A percentile compares a stretch with the other conserved stretches of the same genome.
phyloP scores from a whole-genome alignment of 2,329 filamentous ascomycete species.

The Botrytis fragariae region DNA sequence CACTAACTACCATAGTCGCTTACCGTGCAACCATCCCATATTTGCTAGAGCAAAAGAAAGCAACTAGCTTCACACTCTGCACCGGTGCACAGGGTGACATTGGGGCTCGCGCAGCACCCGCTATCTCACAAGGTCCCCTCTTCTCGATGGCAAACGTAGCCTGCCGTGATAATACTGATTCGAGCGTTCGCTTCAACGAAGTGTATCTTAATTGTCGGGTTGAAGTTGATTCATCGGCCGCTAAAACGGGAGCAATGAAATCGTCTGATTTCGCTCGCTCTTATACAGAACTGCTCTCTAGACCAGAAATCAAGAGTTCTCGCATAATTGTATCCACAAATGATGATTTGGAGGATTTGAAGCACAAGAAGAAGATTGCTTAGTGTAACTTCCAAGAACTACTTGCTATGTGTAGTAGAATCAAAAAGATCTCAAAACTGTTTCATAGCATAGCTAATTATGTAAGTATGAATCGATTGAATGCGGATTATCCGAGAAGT shows the following conservation, averaged over 20 bases:
- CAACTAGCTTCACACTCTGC: slow-evolving; percentile 40
- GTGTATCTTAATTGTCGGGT: slow-evolving; percentile 40
- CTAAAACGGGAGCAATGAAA: slow-evolving; percentile 20
- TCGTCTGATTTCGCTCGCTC: slow-evolving; percentile 28
- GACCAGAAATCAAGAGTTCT: slow-evolving; percentile 23
- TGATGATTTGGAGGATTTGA: slow-evolving; percentile 22
- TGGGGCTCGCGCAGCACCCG: slow-evolving; percentile 29
- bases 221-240: slow-evolving; percentile 32
- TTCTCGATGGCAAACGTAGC: slow-evolving; percentile 40
- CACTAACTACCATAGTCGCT: background rate
- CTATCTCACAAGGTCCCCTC: slow-evolving; percentile 41
- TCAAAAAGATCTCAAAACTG: background rate
- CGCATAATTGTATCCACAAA: slow-evolving; percentile 21
- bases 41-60: slow-evolving; percentile 36
- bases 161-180: slow-evolving; percentile 34
- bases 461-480: background rate
- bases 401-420: background rate
- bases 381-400: background rate
- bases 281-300: slow-evolving; percentile 27
- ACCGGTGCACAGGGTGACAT: slow-evolving; percentile 37
- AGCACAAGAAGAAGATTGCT: slow-evolving; percentile 18
- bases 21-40: slow-evolving; percentile 37
- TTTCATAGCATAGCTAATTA: background rate
- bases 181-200: slow-evolving; percentile 44
- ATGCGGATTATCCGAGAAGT: background rate